phyloP scores from a whole-genome alignment of 805 yeast species.

The Candida corydali region DNA sequence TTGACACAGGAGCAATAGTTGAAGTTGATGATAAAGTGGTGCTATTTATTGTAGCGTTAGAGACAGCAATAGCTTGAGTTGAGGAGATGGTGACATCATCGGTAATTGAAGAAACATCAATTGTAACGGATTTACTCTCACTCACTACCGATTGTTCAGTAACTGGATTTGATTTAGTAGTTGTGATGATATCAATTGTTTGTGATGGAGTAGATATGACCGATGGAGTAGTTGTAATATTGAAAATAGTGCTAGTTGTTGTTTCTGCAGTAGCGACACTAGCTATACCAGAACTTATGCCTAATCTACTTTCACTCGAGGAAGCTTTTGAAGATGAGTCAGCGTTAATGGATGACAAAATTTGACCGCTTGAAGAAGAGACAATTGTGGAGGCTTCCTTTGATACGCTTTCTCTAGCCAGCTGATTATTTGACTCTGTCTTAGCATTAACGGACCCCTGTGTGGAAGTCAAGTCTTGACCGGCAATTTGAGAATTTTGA shows the following conservation, averaged over 20 bases:
- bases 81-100: constrained; percentile 7
- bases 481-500: not conserved
- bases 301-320: not conserved
- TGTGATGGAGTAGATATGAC: constrained; percentile 17
- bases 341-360: too few species aligned
- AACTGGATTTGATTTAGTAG: constrained; percentile 26
- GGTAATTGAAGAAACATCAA: constrained; percentile 18
- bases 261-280: constrained; percentile 18
- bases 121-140: constrained; percentile 18
- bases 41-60: constrained; percentile 4
- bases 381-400: too few species aligned
- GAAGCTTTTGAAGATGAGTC: not conserved
- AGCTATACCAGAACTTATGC: constrained; percentile 3
- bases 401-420: too few species aligned
- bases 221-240: constrained; percentile 21
- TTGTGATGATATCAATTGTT: constrained; percentile 15
- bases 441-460: too few species aligned
- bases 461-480: not conserved
- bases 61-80: constrained; percentile 4
- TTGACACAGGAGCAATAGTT: not conserved
- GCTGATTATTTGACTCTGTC: too few species aligned
- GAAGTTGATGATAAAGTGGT: not conserved
- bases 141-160: constrained; percentile 22
- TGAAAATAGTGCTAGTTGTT: constrained; percentile 25
- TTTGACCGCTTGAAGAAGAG: not conserved